A percentile compares a stretch with the other conserved stretches of the same genome.
Evolutionary conservation across 257 asterid species (phyloP).

Genomic region (Capsicum rhomboideum): DNA sequence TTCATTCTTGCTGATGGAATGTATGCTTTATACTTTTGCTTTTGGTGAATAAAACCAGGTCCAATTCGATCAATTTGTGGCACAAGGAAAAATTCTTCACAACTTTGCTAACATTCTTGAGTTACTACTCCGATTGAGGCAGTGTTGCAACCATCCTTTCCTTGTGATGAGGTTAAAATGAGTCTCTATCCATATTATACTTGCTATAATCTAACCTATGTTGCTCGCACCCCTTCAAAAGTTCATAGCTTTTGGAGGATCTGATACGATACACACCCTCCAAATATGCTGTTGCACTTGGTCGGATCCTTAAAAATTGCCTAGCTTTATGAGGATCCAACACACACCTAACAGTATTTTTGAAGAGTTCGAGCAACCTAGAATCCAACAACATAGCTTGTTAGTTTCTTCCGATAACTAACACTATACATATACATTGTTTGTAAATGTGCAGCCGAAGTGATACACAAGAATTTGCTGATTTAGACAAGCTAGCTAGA

Average conservation of each 20-base stretch:
- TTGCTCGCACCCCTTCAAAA: background rate
- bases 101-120: conserved; percentile 82
- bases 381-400: background rate
- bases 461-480: conserved; percentile 52
- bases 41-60: conserved; percentile 39
- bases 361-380: background rate
- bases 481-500: conserved; percentile 59
- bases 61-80: conserved; percentile 72
- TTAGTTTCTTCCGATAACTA: background rate
- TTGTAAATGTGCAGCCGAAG: conserved; percentile 45
- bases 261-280: background rate
- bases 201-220: background rate
- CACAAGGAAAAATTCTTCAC: conserved; percentile 86
- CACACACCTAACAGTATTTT: background rate
- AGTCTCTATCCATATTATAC: background rate
- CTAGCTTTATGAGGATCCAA: too few relatives aligned
- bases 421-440: background rate
- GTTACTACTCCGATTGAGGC: conserved; percentile 75
- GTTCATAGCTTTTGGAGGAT: background rate
- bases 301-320: too few relatives aligned
- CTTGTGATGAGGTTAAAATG: conserved; percentile 67
- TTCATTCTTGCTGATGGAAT: background rate
- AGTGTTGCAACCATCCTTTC: conserved; percentile 89
- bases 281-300: too few relatives aligned
- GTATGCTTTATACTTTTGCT: background rate